Evolutionary conservation across 345 rosid species (phyloP), one percentile per base, ranked within the genome.

Genomic region (Hibiscus syriacus): DNA sequence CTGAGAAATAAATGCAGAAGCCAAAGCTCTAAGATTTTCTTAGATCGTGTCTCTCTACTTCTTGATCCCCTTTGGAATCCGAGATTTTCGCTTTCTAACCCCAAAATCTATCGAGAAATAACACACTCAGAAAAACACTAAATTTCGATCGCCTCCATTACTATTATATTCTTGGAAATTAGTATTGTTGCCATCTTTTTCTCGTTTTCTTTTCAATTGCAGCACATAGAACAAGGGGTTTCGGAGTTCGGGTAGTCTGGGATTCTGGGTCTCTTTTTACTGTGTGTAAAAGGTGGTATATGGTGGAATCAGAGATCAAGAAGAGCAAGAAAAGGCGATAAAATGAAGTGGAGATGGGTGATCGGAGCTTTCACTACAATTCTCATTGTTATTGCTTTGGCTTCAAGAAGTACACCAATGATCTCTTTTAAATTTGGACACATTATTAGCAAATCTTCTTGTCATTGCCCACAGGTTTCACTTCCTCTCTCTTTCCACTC

Each of bases 381-480:
- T 52, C 9, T 83, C 45, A 36, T 86, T 62, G 87, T 92, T 54
- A 70, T 74, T 10, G 76, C 79, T 6, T 29, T 83, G 4, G 78
- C 80, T 55, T 55, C 60, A 55, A 55, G 19, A 6, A 55, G 36
- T 27, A 26, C 60, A 26, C 19, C 34, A 14, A 55, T 26, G 4
- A 43, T 75, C 59, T 76, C 68, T 72, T 78, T 80, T 30, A 54
- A 23, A 54, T 72, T 66, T 74, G 80, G 73, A 6, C 56, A 67
- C 1, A 38, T 64, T 38, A 10, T 38, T 19, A 64, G 74, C 10
- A 76, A 73, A 52, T 61, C 82, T 32, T 92, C 82, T 32, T 92
- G 95, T 68, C 76, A 41, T 56, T 90, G 96, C 70, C 74, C 73
- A 68, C 70, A 88, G 98, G 96, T 86, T 75, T 25, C 25, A 16